Percentiles rank a stretch among this genome's conserved stretches.
phyloP scores from a whole-genome alignment of 306 rosid species.

The Lablab purpureus region DNA sequence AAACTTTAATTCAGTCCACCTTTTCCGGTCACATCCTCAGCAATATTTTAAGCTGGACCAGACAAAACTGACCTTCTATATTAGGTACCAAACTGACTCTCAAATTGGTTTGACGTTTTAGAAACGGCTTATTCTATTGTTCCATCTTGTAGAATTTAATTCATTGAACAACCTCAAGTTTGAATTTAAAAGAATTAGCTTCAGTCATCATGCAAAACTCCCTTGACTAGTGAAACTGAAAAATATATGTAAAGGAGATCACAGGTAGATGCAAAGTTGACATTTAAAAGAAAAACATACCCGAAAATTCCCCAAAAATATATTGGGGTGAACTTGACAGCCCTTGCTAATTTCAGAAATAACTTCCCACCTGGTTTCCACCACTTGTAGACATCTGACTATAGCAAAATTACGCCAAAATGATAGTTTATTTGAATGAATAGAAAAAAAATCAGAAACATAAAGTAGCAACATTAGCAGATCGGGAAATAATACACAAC shows the following conservation, averaged over 20 bases:
- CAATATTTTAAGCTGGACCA: conserved; percentile 27
- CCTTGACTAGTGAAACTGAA: not conserved
- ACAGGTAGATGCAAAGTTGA: conserved; percentile 5
- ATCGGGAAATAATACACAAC: conserved; percentile 12
- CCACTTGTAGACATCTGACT: conserved; percentile 89
- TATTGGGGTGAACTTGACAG: conserved; percentile 84
- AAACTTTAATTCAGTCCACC: not conserved
- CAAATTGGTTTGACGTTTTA: conserved; percentile 15
- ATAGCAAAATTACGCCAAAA: conserved; percentile 44
- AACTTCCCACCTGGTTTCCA: conserved; percentile 91
- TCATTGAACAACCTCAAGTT: conserved; percentile 14
- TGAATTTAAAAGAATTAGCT: not conserved
- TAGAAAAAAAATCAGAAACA: conserved; percentile 6
- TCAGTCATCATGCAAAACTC: not conserved
- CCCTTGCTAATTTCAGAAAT: conserved; percentile 76
- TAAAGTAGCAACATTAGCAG: conserved; percentile 20
- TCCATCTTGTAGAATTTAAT: conserved; percentile 25
- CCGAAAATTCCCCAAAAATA: conserved; percentile 92
- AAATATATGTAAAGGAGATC: conserved; percentile 22
- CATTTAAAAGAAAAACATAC: conserved; percentile 54
- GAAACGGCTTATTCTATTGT: conserved; percentile 20
- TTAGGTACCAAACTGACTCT: conserved; percentile 13
- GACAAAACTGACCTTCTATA: not conserved
- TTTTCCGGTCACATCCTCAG: conserved; percentile 4
- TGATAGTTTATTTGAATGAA: conserved; percentile 34